Base-by-base conservation (phyloP, 2,329 filamentous ascomycete species). In the Ceratocystis harringtonii region DNA sequence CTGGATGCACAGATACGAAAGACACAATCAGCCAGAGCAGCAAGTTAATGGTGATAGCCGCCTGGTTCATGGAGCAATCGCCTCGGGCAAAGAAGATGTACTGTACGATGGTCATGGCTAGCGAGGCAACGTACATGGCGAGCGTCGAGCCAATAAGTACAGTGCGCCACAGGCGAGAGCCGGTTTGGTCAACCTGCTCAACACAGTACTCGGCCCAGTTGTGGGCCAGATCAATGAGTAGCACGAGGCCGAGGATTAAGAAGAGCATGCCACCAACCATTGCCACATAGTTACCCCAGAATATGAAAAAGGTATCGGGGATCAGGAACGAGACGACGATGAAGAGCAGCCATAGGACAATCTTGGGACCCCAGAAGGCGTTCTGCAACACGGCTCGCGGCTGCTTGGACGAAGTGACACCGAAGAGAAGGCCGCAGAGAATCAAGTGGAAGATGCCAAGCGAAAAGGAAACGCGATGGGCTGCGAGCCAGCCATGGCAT, bases 291-390 rank as follows among this genome's bases (percentile, higher is more conserved):
- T 95, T 95, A 69, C 94, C 94, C 86, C 91, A 99, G 69, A 95
- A 84, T 72, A 95, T 84, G 78, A 96, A 97, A 80, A 99, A 97
- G 32, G 79, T 80, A 73, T 99, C 92, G 17, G 94, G 94, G 66
- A 99, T 96, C 72, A 99, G 84, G 79, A 97, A 99, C 30, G 92
- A 95, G 67, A 95, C 74, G 67, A 96, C 89, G 68, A 97, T 85
- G 70, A 97, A 83, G 15, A 81, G 84, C 62, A 96, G 73, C 94
- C 94, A 99, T 63, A 86, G 84, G 68, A 96, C 84, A 67, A 99
- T 82, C 78, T 99, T 99, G 58, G 94, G 94, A 1, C 92, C 94
- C 94, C 94, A 99, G 76, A 90, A 99, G n/a, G 92, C 94, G 77
- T 99, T 99, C 74, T 99, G 94, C 64, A 99, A 82, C 19, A 85